Base-by-base conservation (phyloP, 805 yeast genomes). In the Priceomyces medius region DNA sequence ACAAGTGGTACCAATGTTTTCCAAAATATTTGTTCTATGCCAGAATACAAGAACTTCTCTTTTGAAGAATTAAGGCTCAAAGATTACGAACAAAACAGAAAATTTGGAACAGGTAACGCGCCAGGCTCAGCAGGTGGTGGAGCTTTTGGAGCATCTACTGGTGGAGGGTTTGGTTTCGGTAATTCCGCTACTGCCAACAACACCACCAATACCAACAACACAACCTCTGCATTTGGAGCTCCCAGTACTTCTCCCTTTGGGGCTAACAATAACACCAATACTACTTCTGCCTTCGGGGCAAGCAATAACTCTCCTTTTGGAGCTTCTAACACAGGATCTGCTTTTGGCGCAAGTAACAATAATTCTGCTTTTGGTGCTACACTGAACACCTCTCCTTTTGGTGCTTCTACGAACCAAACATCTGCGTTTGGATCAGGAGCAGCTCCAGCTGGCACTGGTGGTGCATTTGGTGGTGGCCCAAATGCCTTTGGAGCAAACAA, bases 31-130 rank as follows among this genome's bases (percentile, higher is more conserved):
- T 71, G 86, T 8, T 77, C 87, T 34, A 90, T 93, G 97, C 96
- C 95, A 4, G 96, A 88, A 61, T 93, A 91, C 59, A 76, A 76
- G 52, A 81, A 81, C 51, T 86, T 63, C 53, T 86, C 96, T 0
- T 77, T 82, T 55, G 97, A 89, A 61, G 99, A 93, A 59, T 76
- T 93, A 62, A 78, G 99, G 58, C 69, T 77, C 51, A 91, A 85
- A 61, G 99, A 93, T 65, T 93, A 93, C 59, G 79, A 80, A 52
- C 85, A 81, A 48, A 79, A 79, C 41, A 74, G 93, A 56, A 74
- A 79, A 45, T 79, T 49, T 47, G 90, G 87, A 12, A 79, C 68
- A 46, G 56, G 55, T 1, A 46, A 41, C 24, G 43, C 58, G 3
- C 37, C 58, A 1, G 55, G 53, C 3, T 53, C 56, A 7, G 63